Conservation (phyloP, 2,329 filamentous ascomycete genomes). For the Exophiala alcalophila region DNA sequence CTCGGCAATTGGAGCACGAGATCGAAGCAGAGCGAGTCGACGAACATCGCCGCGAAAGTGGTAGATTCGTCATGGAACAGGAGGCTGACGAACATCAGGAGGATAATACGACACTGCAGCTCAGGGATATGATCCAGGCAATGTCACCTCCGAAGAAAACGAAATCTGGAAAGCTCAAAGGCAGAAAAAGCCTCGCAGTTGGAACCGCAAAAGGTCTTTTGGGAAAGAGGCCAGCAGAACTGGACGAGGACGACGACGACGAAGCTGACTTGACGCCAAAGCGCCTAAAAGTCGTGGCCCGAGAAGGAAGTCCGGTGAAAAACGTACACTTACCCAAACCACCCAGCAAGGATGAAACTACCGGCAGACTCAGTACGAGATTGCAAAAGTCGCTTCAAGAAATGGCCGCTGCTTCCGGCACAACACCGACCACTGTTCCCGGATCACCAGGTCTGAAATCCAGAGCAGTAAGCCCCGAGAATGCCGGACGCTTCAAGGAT, state of each 20-base stretch:
- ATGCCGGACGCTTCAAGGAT: slow-evolving; percentile 56
- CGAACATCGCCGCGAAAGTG: slow-evolving; percentile 61
- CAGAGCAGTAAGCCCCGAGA: slow-evolving; percentile 55
- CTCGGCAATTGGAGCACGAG: slow-evolving; percentile 60
- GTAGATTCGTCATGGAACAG: slow-evolving; percentile 55
- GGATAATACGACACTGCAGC: slow-evolving; percentile 62
- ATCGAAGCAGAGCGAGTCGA: slow-evolving; percentile 60
- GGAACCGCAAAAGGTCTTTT: slow-evolving; percentile 71
- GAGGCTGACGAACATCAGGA: slow-evolving; percentile 53
- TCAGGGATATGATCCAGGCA: slow-evolving; percentile 74
- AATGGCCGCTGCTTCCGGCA: slow-evolving; percentile 28
- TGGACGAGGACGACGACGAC: slow-evolving; percentile 62
- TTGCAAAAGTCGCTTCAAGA: slow-evolving; percentile 45
- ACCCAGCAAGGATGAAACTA: slow-evolving; percentile 63
- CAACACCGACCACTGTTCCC: slow-evolving; percentile 43
- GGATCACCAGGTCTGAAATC: slow-evolving; percentile 49
- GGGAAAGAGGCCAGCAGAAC: slow-evolving; percentile 69
- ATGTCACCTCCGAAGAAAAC: slow-evolving; percentile 68
- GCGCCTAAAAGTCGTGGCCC: slow-evolving; percentile 60
- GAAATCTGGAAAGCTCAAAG: slow-evolving; percentile 54
- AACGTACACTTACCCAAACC: slow-evolving; percentile 68
- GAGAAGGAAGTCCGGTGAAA: slow-evolving; percentile 73
- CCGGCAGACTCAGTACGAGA: slow-evolving; percentile 51
- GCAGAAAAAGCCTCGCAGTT: slow-evolving; percentile 72
- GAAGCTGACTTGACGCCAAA: slow-evolving; percentile 58